Evolutionary conservation across 176 grass and related monocot species (phyloP).

Genomic region (Hyparrhenia diplandra): DNA sequence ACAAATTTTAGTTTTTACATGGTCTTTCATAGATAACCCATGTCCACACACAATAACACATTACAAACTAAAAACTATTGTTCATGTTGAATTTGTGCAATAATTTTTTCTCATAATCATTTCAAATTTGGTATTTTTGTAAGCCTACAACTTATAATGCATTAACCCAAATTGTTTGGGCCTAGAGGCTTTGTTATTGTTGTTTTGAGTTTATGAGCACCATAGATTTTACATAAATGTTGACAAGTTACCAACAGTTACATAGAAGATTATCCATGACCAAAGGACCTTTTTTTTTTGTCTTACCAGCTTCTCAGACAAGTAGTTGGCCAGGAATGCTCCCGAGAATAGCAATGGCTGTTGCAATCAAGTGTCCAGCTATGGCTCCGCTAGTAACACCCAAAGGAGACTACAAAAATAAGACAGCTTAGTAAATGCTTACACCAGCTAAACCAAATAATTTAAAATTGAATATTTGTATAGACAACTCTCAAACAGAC

Average conservation of each 20-base stretch:
- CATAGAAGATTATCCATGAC: neutral
- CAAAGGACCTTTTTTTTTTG: neutral
- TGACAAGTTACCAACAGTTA: neutral
- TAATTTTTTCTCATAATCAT: neutral
- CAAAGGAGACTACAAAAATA: conserved; percentile 63
- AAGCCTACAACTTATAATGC: neutral
- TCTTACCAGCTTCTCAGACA: conserved; percentile 89
- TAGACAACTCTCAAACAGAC: conserved; percentile 26
- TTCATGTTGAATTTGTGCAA: neutral
- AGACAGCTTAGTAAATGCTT: neutral
- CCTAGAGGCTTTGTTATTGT: neutral
- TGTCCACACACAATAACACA: neutral
- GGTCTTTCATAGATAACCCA: neutral
- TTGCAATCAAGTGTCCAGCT: conserved; percentile 80
- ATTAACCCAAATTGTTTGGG: neutral
- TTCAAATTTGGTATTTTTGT: neutral
- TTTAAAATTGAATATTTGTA: conserved; percentile 4
- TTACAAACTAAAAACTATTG: neutral
- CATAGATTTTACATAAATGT: neutral
- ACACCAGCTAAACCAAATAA: conserved; percentile 9
- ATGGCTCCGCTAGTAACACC: conserved; percentile 92
- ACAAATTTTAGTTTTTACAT: neutral
- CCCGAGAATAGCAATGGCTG: conserved; percentile 77
- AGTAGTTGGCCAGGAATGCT: conserved; percentile 85
- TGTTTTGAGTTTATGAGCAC: neutral